Evolutionary conservation across 306 rosid species (phyloP).

Genomic region (Vachellia collinsii): DNA sequence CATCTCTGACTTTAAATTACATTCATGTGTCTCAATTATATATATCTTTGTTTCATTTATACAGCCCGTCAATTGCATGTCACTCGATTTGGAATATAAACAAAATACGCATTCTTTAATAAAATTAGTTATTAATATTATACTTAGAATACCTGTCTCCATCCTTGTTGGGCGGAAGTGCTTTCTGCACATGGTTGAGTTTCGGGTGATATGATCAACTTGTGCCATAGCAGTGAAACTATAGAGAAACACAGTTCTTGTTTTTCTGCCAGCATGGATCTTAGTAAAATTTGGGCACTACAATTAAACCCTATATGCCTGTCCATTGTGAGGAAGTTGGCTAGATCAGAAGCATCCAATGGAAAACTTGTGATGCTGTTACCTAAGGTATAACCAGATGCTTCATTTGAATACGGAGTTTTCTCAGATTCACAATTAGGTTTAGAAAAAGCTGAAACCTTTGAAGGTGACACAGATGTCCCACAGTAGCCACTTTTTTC

Average conservation of each 20-base stretch:
- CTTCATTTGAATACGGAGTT: conserved; percentile 54
- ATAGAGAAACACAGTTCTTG: conserved; percentile 85
- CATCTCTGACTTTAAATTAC: not conserved
- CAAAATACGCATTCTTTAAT: not conserved
- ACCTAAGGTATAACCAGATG: conserved; percentile 55
- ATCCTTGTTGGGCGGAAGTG: conserved; percentile 99
- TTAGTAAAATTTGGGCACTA: conserved; percentile 77
- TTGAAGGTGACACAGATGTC: conserved; percentile 46
- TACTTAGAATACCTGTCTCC: conserved; percentile 81
- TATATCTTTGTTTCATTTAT: conserved; percentile 16
- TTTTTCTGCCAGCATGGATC: conserved; percentile 77
- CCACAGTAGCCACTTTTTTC: conserved; percentile 53
- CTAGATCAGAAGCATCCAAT: conserved; percentile 90
- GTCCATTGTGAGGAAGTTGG: conserved; percentile 94
- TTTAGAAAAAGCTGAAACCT: conserved; percentile 50
- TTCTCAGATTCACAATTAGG: conserved; percentile 43
- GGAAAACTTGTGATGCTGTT: conserved; percentile 72
- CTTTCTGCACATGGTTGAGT: conserved; percentile 92
- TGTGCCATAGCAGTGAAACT: conserved; percentile 85
- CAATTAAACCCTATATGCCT: conserved; percentile 90
- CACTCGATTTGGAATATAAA: not conserved
- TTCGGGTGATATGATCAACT: conserved; percentile 88
- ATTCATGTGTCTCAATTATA: conserved; percentile 1
- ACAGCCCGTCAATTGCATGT: not conserved
- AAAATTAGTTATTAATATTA: not conserved